Evolutionary conservation across 805 yeast genomes (phyloP).

Genomic region (Wickerhamiella sergipiensis): DNA sequence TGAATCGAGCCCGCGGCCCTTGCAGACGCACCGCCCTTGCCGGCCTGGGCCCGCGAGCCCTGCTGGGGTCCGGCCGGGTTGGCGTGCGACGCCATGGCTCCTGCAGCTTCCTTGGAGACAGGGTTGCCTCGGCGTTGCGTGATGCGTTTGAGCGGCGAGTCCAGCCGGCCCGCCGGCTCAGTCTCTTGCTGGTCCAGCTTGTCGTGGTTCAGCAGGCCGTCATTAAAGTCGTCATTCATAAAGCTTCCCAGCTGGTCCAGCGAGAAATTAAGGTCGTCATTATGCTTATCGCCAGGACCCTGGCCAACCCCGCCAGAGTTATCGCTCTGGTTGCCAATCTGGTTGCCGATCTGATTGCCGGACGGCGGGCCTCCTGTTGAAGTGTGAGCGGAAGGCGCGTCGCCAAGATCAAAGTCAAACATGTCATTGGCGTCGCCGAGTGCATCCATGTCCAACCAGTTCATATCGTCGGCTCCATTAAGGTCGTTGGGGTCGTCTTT

Average conservation of each 20-base stretch:
- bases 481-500: neutral
- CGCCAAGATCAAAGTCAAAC: neutral
- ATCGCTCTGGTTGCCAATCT: neutral
- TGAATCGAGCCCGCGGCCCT: neutral
- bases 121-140: neutral
- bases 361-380: too few species aligned
- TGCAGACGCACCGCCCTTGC: neutral
- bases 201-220: neutral
- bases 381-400: too few species aligned
- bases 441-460: constrained; percentile 15
- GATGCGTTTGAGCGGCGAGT: neutral
- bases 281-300: neutral
- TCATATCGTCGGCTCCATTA: constrained; percentile 3
- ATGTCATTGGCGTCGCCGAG: constrained; percentile 8
- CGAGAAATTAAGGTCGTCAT: neutral
- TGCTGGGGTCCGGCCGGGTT: neutral
- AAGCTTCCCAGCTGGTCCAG: neutral
- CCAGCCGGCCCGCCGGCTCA: neutral
- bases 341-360: neutral
- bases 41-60: neutral
- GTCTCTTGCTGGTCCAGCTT: neutral
- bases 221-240: neutral
- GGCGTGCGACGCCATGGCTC: neutral
- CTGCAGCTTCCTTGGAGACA: neutral
- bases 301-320: too few species aligned